Conservation (phyloP, 2,329 filamentous ascomycete genomes). For the Claviceps pazoutovae region DNA sequence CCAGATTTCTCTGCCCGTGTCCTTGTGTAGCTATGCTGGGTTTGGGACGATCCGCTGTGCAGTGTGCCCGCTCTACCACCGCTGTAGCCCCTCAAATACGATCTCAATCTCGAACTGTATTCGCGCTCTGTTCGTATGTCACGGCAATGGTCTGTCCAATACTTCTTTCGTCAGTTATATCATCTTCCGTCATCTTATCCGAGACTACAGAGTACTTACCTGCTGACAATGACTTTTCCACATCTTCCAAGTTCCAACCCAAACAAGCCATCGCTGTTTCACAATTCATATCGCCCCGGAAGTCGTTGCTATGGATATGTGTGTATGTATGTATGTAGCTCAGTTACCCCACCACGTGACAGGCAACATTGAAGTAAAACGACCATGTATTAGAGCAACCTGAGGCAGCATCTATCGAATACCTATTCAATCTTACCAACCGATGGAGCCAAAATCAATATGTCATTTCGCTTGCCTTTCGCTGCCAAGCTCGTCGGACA, state of each 20-base stretch:
- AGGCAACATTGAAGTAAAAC: neutral
- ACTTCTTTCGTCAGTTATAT: neutral
- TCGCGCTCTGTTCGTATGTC: constrained; percentile 5
- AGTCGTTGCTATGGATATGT: no score
- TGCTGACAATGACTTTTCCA: no score
- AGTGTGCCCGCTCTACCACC: neutral
- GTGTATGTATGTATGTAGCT: no score
- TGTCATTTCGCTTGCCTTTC: constrained; percentile 10
- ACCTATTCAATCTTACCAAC: neutral
- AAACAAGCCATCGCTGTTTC: no score
- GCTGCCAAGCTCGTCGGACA: constrained; percentile 1
- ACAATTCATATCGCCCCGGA: no score
- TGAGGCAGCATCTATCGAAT: neutral
- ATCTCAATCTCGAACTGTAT: constrained; percentile 2
- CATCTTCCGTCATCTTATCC: neutral
- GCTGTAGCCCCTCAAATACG: neutral
- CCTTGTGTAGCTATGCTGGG: neutral
- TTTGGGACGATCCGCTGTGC: neutral
- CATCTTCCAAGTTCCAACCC: no score
- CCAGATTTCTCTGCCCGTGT: neutral
- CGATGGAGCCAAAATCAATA: neutral
- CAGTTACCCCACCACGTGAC: no score
- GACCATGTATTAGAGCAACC: neutral
- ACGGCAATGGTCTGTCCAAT: constrained; percentile 1
- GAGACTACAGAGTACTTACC: neutral